These are phyloP conservation scores for Ilyonectria destructans DNA, from an alignment of 2,329 filamentous ascomycete genomes.

Conservation along the genomic window DNA sequence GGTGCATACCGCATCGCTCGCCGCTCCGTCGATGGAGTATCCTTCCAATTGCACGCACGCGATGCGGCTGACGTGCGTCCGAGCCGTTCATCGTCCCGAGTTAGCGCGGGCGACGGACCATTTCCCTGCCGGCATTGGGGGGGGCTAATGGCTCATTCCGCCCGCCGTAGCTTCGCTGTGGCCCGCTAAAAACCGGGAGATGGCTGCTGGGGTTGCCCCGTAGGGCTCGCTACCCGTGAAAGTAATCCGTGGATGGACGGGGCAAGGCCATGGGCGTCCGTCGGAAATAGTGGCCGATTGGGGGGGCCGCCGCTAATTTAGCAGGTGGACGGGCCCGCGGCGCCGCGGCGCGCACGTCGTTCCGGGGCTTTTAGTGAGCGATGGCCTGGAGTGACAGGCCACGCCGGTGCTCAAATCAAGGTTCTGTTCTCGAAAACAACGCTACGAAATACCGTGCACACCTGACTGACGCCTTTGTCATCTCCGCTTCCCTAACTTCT, in stretches of 20 bases:
- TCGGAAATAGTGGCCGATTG: too few relatives aligned
- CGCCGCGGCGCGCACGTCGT: too few relatives aligned
- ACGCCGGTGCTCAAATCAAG: too few relatives aligned
- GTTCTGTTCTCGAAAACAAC: background rate
- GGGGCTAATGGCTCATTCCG: background rate
- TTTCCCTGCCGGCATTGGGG: background rate
- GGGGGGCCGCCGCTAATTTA: too few relatives aligned
- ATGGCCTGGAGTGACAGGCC: too few relatives aligned
- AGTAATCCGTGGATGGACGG: too few relatives aligned
- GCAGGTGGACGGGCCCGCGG: too few relatives aligned
- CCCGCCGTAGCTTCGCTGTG: background rate
- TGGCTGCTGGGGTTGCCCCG: background rate
- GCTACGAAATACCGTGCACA: too few relatives aligned
- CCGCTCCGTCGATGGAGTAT: background rate
- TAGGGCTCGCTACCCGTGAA: background rate
- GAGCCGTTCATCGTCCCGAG: conserved; percentile 1
- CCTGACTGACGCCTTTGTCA: background rate
- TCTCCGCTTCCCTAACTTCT: background rate
- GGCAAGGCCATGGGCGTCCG: too few relatives aligned
- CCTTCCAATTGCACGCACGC: background rate
- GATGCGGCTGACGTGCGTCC: background rate
- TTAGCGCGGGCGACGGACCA: background rate
- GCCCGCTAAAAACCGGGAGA: background rate
- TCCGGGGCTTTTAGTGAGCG: too few relatives aligned
- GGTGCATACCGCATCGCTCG: background rate